These are phyloP conservation scores for Cochlearia excelsa DNA, from an alignment of 345 rosid species.

Conservation along the genomic window DNA sequence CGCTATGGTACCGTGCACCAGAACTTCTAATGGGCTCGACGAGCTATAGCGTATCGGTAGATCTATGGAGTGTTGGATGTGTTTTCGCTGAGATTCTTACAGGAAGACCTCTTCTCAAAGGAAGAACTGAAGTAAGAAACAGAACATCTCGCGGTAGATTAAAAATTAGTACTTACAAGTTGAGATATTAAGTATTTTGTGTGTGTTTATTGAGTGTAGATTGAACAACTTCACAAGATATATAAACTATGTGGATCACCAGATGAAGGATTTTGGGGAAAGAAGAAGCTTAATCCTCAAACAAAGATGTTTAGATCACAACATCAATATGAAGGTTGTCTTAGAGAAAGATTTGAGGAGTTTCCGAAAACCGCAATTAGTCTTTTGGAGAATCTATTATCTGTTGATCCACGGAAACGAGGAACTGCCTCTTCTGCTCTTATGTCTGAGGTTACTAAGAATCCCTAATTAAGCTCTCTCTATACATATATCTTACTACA, in stretches of 20 bases:
- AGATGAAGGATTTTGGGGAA: conserved; percentile 63
- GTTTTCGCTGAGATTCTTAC: conserved; percentile 65
- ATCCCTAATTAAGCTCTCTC: neutral
- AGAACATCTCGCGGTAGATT: neutral
- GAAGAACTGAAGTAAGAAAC: conserved; percentile 50
- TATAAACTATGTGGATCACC: conserved; percentile 83
- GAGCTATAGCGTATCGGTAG: conserved; percentile 61
- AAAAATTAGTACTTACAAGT: neutral
- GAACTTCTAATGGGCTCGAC: conserved; percentile 83
- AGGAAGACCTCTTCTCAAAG: conserved; percentile 72
- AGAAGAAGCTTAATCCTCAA: conserved; percentile 50
- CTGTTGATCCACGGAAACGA: conserved; percentile 59
- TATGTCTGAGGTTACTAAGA: conserved; percentile 48
- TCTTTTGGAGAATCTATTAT: conserved; percentile 59
- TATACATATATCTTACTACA: too few relatives aligned
- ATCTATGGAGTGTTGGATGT: conserved; percentile 81
- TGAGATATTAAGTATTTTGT: neutral
- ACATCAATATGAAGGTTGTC: conserved; percentile 49
- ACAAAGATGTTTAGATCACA: conserved; percentile 65
- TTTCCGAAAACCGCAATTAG: conserved; percentile 43
- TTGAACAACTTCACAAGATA: conserved; percentile 76
- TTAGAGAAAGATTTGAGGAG: conserved; percentile 57
- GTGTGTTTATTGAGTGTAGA: conserved; percentile 36
- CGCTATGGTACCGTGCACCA: conserved; percentile 86
- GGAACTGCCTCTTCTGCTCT: conserved; percentile 76